These are phyloP conservation scores for Ascomycota sp. DNA, from an alignment of 2,329 filamentous ascomycete genomes.

Conservation along the genomic window DNA sequence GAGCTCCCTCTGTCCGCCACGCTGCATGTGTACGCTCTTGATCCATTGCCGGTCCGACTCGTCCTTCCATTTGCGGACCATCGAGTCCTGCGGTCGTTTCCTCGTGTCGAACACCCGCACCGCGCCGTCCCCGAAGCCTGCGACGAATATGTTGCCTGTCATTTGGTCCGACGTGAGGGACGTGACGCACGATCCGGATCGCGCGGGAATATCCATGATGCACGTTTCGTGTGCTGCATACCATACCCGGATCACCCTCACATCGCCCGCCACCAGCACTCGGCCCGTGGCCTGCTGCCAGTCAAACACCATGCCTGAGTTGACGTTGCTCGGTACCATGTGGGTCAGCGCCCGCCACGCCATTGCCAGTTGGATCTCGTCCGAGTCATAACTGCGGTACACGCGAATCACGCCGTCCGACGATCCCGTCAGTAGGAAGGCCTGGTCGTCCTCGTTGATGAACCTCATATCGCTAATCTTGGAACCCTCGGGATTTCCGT, in stretches of 20 bases:
- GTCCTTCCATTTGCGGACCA: slow-evolving; percentile 94
- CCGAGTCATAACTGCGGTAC: slow-evolving; percentile 73
- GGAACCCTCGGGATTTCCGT: slow-evolving; percentile 76
- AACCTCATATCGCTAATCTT: slow-evolving; percentile 89
- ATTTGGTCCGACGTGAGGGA: slow-evolving; percentile 93
- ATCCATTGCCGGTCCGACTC: slow-evolving; percentile 74
- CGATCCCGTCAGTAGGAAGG: slow-evolving; percentile 79
- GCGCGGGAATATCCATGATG: slow-evolving; percentile 77
- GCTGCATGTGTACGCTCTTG: slow-evolving; percentile 87
- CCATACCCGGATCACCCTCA: slow-evolving; percentile 89
- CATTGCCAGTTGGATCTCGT: slow-evolving; percentile 63
- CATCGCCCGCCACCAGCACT: slow-evolving; percentile 85
- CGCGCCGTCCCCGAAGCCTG: slow-evolving; percentile 86
- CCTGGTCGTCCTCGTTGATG: slow-evolving; percentile 95
- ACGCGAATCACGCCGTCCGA: slow-evolving; percentile 87
- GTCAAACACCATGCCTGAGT: slow-evolving; percentile 89
- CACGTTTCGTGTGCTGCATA: slow-evolving; percentile 85
- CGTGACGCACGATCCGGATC: slow-evolving; percentile 86
- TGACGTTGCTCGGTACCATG: slow-evolving; percentile 80
- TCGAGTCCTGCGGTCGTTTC: slow-evolving; percentile 59
- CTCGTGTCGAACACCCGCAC: slow-evolving; percentile 87
- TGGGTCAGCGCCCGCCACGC: slow-evolving; percentile 83
- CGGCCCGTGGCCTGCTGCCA: slow-evolving; percentile 97
- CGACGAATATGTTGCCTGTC: slow-evolving; percentile 85
- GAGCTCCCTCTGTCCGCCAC: slow-evolving; percentile 77